Evolutionary conservation across 2,329 filamentous ascomycete genomes (phyloP).

Genomic region (Ascochyta fabae): DNA sequence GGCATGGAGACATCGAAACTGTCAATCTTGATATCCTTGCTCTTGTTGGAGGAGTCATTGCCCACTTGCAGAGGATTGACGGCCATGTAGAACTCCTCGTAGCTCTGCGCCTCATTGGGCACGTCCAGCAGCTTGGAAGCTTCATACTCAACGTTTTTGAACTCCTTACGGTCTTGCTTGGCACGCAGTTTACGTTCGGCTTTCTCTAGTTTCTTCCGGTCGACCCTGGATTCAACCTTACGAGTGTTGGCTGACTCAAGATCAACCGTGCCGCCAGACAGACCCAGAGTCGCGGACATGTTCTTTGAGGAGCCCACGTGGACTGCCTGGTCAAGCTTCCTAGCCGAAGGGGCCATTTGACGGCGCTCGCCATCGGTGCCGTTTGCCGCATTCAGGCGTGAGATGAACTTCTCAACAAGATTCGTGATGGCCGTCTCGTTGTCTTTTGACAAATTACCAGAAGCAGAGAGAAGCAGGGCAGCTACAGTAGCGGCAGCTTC

Average conservation of each 20-base stretch:
- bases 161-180: constrained; percentile 97
- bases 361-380: constrained; percentile 69
- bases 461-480: constrained; percentile 92
- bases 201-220: constrained; percentile 98
- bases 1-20: constrained; percentile 94
- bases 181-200: constrained; percentile 96
- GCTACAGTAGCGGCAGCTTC: constrained; percentile 86
- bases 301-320: constrained; percentile 93
- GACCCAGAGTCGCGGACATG: constrained; percentile 92
- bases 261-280: constrained; percentile 84
- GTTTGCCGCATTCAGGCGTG: constrained; percentile 76
- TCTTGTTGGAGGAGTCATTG: constrained; percentile 72
- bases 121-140: constrained; percentile 87
- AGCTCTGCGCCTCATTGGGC: constrained; percentile 83
- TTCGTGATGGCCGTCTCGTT: constrained; percentile 80
- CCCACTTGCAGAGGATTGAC: constrained; percentile 96
- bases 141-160: constrained; percentile 98
- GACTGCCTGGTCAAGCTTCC: constrained; percentile 89
- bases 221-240: constrained; percentile 97
- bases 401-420: constrained; percentile 88
- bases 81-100: constrained; percentile 99
- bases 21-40: constrained; percentile 98
- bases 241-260: constrained; percentile 90
- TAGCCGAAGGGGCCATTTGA: constrained; percentile 77
- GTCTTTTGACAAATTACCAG: constrained; percentile 75